phyloP scores from a whole-genome alignment of 1,139 yeast genomes.

The Protomyces lactucae-debilis region DNA sequence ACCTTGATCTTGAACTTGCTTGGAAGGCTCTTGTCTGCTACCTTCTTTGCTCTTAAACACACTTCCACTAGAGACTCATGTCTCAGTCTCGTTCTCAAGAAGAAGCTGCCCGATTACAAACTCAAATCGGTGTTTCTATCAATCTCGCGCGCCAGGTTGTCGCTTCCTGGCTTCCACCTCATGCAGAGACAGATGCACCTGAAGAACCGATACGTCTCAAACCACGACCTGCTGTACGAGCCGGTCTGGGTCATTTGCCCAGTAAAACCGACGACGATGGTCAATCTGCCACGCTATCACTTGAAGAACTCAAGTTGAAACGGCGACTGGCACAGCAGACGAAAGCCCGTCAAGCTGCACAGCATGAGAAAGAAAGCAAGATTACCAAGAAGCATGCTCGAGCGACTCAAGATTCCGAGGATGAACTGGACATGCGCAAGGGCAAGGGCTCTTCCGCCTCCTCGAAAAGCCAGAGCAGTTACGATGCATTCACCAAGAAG shows the following conservation, averaged over 20 bases:
- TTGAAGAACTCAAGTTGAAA: not conserved
- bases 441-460: not conserved
- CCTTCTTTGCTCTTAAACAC: not conserved
- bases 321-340: not conserved
- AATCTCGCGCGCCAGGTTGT: constrained; percentile 19
- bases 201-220: not conserved
- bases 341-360: not conserved
- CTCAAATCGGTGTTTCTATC: constrained; percentile 24
- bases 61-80: not conserved
- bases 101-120: not conserved
- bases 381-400: not conserved
- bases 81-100: not conserved
- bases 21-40: too few species aligned
- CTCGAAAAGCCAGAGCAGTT: not conserved
- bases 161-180: constrained; percentile 19
- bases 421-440: not conserved
- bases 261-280: not conserved
- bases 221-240: not conserved
- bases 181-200: not conserved
- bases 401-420: not conserved
- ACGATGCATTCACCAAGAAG: not conserved
- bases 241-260: not conserved
- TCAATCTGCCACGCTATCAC: not conserved
- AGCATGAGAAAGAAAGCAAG: not conserved
- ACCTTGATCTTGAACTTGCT: too few species aligned